A percentile compares a stretch with the other conserved stretches of the same genome.
These are phyloP conservation scores for Leptographium wingfieldii DNA, from an alignment of 2,329 filamentous ascomycete species.

Conservation along the genomic window DNA sequence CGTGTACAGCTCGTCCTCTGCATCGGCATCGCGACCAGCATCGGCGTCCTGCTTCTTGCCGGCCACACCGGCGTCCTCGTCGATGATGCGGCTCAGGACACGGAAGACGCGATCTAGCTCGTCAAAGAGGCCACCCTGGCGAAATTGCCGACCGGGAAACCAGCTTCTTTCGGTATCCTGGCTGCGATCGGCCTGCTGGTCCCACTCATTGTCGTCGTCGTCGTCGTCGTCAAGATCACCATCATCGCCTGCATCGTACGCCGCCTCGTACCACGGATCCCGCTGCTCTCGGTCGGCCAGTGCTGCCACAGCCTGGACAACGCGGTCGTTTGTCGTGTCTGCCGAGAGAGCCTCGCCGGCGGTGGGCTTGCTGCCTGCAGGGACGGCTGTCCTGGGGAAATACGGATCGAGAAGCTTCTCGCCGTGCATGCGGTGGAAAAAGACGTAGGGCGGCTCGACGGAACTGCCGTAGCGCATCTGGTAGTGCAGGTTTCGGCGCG, in stretches of 20 bases:
- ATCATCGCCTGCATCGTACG: background rate
- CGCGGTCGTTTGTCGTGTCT: background rate
- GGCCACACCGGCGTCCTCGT: slow-evolving; percentile 7
- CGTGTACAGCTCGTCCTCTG: slow-evolving; percentile 30
- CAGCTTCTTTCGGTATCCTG: background rate
- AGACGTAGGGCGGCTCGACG: slow-evolving; percentile 29
- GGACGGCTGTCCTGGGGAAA: slow-evolving; percentile 14
- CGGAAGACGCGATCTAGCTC: slow-evolving; percentile 13
- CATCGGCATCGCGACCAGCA: slow-evolving; percentile 14
- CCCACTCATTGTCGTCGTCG: background rate
- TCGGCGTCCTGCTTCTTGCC: slow-evolving; percentile 7
- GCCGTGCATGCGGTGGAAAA: slow-evolving; percentile 23
- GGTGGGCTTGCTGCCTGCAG: background rate
- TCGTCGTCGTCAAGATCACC: slow-evolving; percentile 4
- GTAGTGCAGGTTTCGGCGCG: slow-evolving; percentile 18
- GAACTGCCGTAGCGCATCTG: slow-evolving; percentile 12
- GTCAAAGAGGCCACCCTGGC: slow-evolving; percentile 10
- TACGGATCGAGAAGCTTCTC: slow-evolving; percentile 25
- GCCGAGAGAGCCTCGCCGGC: background rate
- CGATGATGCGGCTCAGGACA: slow-evolving; percentile 11
- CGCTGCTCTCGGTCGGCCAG: slow-evolving; percentile 7
- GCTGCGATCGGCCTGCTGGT: background rate
- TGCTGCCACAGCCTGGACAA: slow-evolving; percentile 6
- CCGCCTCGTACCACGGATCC: background rate
- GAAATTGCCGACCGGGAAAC: background rate